Base-by-base conservation (phyloP, 768 basidiomycete species). In the Agaricus subrufescens region DNA sequence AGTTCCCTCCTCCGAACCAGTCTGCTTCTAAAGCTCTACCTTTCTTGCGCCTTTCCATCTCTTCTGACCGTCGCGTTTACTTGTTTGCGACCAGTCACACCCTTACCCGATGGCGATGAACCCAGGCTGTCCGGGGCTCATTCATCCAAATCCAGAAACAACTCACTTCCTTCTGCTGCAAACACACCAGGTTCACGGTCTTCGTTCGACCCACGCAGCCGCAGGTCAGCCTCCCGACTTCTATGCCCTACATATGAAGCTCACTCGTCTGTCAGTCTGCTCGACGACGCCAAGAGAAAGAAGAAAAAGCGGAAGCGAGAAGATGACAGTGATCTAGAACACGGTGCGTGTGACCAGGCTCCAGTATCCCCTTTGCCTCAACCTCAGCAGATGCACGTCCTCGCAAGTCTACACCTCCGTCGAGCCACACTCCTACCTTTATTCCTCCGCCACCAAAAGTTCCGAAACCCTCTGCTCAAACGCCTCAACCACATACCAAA, bases 231-330 rank as follows among this genome's bases (percentile, higher is more conserved):
- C 50, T 46, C 48, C 15, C 7, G 34, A 34, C 50, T 59, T n/a
- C 4, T 15, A 31, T 15, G 42, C 48, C 14, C 46, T 31, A 52
- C 15, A 46, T 56, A n/a, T 43, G 12, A 37, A 48, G 58, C 40
- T 60, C 50, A 29, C 45, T 57, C 46, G 44, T 40, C 26, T 27
- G 43, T 23, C 38, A 70, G 70, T 42, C 62, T 66, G 29, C 63
- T 68, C 10, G 80, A 84, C 11, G 87, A 88, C 46, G 58, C 75
- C 29, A 88, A 86, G 75, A 88, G 82, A 71, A 89, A 87, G 75
- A 90, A 89, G 73, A 90, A 91, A 73, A 92, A 91, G 66, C 87
- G 90, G 69, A 90, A 88, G 78, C 81, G 87, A 54, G 89, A 89
- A 39, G 74, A 78, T 27, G 84, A 84, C n/a, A 87, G 86, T 61